Evolutionary conservation across 78 protist genomes (phyloP), one percentile per base, ranked within the genome.

Genomic region (Monocercomonoides exilis): DNA sequence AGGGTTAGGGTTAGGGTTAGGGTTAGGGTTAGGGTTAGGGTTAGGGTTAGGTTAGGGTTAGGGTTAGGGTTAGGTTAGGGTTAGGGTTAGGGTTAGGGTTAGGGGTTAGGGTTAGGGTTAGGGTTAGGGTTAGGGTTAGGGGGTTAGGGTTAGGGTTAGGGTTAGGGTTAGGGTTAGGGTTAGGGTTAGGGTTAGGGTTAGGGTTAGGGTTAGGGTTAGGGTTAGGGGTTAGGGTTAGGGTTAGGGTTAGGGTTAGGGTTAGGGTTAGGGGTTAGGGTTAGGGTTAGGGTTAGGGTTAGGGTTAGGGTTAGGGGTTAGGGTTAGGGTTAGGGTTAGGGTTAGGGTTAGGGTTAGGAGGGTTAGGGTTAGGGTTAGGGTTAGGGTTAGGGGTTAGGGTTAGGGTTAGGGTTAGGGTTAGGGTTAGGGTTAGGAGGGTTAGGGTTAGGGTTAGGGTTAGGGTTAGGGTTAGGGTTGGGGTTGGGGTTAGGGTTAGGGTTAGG

Each of bases 11-110:
- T 54, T 54, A 54, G 70, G 70, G 70, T 54, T 54, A 54, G 70
- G 70, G 70, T 54, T 54, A 54, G 70, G 70, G 70, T 54, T 54
- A 54, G 70, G 70, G 70, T 54, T 54, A 54, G 70, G 70, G 70
- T 54, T 54, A 54, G 70, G 70, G 70, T 54, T 54, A 54, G 70
- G 70, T 11, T 54, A 29, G 21, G 70, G 70, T 11, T 54, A 29
- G 21, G 70, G 70, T 54, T 54, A 54, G 70, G 70, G 38, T 54
- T 54, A 54, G 70, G 70, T 29, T 11, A 29, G 11, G 21, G 70
- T 11, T 21, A 29, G 21, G 70, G 70, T 21, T 54, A 54, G 70
- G 70, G 38, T 54, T 54, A 54, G 70, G 70, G 70, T 54, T 54
- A 54, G 70, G 70, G 21, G 70, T 54, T 54, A 54, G 70, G 70